These are phyloP conservation scores for Epichloe gansuensis DNA, from an alignment of 2,329 filamentous ascomycete genomes.

Conservation along the genomic window DNA sequence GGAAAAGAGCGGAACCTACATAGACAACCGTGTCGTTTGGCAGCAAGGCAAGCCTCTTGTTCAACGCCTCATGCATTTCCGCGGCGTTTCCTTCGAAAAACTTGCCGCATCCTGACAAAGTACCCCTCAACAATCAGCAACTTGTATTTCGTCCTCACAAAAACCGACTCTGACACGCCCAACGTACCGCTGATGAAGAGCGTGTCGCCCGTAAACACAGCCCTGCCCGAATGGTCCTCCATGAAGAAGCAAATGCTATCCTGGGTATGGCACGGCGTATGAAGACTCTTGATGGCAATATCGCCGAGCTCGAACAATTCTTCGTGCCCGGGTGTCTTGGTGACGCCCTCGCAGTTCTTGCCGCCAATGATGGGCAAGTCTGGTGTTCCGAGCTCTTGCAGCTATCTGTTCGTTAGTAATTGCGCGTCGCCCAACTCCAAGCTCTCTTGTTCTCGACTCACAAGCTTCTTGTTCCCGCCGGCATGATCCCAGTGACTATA, in stretches of 20 bases:
- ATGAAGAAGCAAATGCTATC: conserved; percentile 95
- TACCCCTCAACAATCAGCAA: too few species aligned
- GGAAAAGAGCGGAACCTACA: conserved; percentile 35
- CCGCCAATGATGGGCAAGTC: conserved; percentile 74
- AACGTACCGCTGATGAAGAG: conserved; percentile 74
- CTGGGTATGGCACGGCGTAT: conserved; percentile 96
- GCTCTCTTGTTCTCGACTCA: neutral
- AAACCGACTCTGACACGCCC: neutral
- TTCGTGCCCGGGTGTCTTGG: conserved; percentile 60
- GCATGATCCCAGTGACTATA: conserved; percentile 84
- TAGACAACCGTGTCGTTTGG: conserved; percentile 90
- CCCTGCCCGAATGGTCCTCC: conserved; percentile 63
- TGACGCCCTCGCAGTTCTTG: conserved; percentile 72
- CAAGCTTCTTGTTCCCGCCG: conserved; percentile 77
- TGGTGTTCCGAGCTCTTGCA: conserved; percentile 38
- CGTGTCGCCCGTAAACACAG: conserved; percentile 92
- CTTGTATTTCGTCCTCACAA: neutral
- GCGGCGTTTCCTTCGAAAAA: conserved; percentile 88
- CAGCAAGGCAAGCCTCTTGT: conserved; percentile 66
- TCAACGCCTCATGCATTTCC: conserved; percentile 90
- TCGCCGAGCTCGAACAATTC: conserved; percentile 72
- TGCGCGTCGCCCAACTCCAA: too few species aligned
- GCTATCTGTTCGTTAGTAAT: conserved; percentile 10
- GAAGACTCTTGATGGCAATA: conserved; percentile 74
- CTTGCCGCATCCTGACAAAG: conserved; percentile 62